Percentiles rank a stretch among this genome's conserved stretches.
Conservation (phyloP, 306 rosid species). For the Sechiopsis laciniata region DNA sequence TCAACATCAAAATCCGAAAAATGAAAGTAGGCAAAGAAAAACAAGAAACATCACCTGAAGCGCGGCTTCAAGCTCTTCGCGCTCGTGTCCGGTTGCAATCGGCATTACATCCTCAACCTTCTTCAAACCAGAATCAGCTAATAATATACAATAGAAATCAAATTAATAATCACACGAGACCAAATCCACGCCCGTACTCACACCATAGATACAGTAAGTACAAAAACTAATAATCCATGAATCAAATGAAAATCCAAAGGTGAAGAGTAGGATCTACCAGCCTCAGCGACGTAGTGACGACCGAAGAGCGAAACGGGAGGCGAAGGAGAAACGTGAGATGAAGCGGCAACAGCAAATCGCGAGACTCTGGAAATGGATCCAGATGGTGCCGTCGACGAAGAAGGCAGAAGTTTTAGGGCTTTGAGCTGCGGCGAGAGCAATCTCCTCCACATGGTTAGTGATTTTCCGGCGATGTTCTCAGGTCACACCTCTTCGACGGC, state of each 20-base stretch:
- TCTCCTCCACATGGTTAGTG: constrained; percentile 32
- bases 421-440: constrained; percentile 52
- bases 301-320: constrained; percentile 21
- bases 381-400: constrained; percentile 26
- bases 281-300: constrained; percentile 40
- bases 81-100: constrained; percentile 94
- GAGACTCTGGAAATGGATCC: constrained; percentile 43
- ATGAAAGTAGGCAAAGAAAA: not conserved
- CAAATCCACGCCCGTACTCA: not conserved
- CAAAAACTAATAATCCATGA: not conserved
- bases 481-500: constrained; percentile 14
- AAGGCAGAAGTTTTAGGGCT: constrained; percentile 39
- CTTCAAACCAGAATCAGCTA: constrained; percentile 27
- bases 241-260: not conserved
- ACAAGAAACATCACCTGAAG: constrained; percentile 28
- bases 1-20: not conserved
- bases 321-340: constrained; percentile 16
- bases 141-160: not conserved
- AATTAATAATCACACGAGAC: constrained; percentile 6
- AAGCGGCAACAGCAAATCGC: constrained; percentile 22
- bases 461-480: constrained; percentile 4
- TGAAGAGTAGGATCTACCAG: constrained; percentile 34
- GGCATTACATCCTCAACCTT: constrained; percentile 79
- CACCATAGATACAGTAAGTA: not conserved
- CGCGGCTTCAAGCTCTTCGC: constrained; percentile 79